These are phyloP conservation scores for Ophiocordyceps sinensis DNA, from an alignment of 2,329 filamentous ascomycete genomes.

Conservation along the genomic window DNA sequence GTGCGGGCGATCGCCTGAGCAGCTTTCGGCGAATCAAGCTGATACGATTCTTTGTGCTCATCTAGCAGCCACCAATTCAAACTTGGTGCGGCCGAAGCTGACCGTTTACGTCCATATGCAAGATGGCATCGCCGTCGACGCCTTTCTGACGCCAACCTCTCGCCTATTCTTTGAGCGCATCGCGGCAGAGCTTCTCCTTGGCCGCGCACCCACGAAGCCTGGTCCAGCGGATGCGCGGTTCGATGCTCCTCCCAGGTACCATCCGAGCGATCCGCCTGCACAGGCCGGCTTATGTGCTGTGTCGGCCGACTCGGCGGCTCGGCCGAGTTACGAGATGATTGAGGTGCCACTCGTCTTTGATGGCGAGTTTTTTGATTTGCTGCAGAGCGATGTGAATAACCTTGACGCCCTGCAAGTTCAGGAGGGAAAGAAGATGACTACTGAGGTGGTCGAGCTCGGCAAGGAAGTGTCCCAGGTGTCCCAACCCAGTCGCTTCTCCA, in stretches of 20 bases:
- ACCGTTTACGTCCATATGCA: constrained; percentile 54
- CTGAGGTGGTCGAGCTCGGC: constrained; percentile 50
- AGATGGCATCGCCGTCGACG: constrained; percentile 54
- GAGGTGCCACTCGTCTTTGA: constrained; percentile 68
- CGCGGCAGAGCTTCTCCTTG: constrained; percentile 25
- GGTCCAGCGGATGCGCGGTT: constrained; percentile 1
- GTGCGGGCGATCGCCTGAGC: constrained; percentile 6
- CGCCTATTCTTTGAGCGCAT: constrained; percentile 48
- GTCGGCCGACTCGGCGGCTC: not conserved
- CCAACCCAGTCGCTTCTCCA: constrained; percentile 45
- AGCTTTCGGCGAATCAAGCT: not conserved
- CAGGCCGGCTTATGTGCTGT: not conserved
- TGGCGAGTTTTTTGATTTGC: constrained; percentile 62
- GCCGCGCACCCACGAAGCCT: not conserved
- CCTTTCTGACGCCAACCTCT: constrained; percentile 50
- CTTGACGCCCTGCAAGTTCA: constrained; percentile 53
- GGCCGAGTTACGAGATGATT: constrained; percentile 24
- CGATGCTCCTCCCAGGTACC: not conserved
- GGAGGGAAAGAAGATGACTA: constrained; percentile 49
- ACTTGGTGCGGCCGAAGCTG: constrained; percentile 49
- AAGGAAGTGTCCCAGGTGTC: constrained; percentile 49
- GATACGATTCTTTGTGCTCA: not conserved
- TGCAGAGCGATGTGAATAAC: constrained; percentile 55
- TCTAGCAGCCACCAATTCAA: constrained; percentile 22
- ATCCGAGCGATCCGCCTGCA: not conserved